Evolutionary conservation across 257 asterid species (phyloP), one percentile per base, ranked within the genome.

Genomic region (Dorcoceras hygrometricum): DNA sequence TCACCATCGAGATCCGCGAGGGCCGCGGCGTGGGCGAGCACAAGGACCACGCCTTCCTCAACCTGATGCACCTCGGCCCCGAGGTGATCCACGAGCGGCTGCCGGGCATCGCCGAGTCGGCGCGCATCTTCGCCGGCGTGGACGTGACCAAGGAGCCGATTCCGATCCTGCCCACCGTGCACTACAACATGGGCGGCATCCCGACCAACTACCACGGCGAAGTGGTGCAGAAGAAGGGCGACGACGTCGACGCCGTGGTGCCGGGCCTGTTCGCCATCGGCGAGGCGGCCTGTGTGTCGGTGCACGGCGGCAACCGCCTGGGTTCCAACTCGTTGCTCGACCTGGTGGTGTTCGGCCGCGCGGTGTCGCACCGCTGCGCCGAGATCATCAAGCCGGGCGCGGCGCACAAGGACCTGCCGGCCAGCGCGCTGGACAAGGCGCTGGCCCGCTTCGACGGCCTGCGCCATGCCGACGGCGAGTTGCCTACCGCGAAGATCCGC

Each of bases 1-100:
- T 93, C 97, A 89, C 98, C 39, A 93, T 93, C 95, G 98, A 93
- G 81, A 93, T 93, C 73, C 88, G 98, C 54, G 98, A 93, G 83
- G 98, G 98, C 31, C 96, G 98, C 68, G 98, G 98, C 64, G 98
- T 93, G 68, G 98, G 98, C 87, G 82, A 69, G 85, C 9, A 81
- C 81, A 89, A 86, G 80, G 98, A 93, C 73, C 97, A 93, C 81
- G 89, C 89, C 78, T 93, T 89, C 71, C 91, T 93, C 57, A 97
- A 93, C 83, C 79, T 93, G 76, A 86, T 89, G 84, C 98, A 93
- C 82, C 81, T 93, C 63, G 96, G 95, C 68, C 98, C 98, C 1
- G 97, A 89, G 80, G 98, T 93, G 58, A 94, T 93, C 8, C 81
- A 87, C 82, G 97, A 93, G 75, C 87, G 98, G 68, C 98, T 93